Base-by-base conservation (phyloP, 257 asterid genomes). In the Penstemon newberryi region DNA sequence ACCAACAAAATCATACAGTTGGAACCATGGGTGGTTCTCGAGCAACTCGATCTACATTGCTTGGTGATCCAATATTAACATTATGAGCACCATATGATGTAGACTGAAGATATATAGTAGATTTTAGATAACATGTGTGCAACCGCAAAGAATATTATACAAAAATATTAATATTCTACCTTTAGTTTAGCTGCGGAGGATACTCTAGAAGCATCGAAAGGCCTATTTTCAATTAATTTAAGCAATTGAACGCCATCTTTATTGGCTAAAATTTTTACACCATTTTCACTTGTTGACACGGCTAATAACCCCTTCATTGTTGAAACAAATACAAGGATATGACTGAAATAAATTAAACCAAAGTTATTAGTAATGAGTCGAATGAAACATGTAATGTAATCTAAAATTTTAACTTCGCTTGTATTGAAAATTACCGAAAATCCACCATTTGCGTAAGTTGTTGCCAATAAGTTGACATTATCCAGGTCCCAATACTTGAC, bases 401-500 rank as follows among this genome's bases (percentile, higher is more conserved):
- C 60, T 46, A 49, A 8, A 60, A 41, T 38, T 42, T 15, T 15
- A 15, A 15, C 18, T 15, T 15, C 18, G 69, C 39, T 19, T 8
- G 8, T 12, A 51, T 43, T 49, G 61, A 58, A 39, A 61, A 53
- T 65, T 77, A 85, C 91, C 71, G 85, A 78, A 66, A 85, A 66
- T 74, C 89, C 91, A 69, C 91, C 91, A n/a, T 83, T 89, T 12
- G 89, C 89, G 19, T 85, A 85, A 56, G 79, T 73, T 63, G 75
- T 79, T 44, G 77, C 78, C 79, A 85, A 56, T 52, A 74, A 5
- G 80, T 69, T 83, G 41, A 69, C 67, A 73, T 75, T 83, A 75
- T 83, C 89, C 89, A 83, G 81, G 39, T 85, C 91, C 91, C 91
- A 85, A 72, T 81, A 85, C 76, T 85, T 85, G 72, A 85, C 67